Evolutionary conservation across 2,329 filamentous ascomycete species (phyloP), one percentile per base, ranked within the genome.

Genomic region (Acarospora socialis): DNA sequence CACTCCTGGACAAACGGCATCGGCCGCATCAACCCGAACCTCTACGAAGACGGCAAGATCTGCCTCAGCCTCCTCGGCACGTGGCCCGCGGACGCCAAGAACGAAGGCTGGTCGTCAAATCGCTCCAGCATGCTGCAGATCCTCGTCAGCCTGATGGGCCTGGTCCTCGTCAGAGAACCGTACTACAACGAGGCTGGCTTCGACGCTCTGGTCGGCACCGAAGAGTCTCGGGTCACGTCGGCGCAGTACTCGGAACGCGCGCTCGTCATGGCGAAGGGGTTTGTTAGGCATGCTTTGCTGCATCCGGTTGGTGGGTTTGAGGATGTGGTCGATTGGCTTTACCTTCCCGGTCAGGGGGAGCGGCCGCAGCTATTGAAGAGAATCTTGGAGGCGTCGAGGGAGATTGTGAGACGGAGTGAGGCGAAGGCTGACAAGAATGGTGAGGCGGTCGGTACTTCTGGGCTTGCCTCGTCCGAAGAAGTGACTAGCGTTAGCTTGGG

Each of bases 181-280:
- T 75, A 72, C 46, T 75, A 70, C 53, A 75, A 75, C 44, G 71
- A 76, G 52, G 70, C 71, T 7, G 70, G 71, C 16, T 75, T 68
- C 40, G 69, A 73, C 27, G 56, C 58, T 7, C 59, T 64, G 34
- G 59, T 55, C 28, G 59, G 55, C 7, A 57, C 61, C 3, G 55
- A 55, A 4, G 59, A 66, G 32, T 59, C 61, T 5, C 51, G 49
- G 3, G 45, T 65, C 2, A 62, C 61, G 28, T 59, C 59, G 4
- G 54, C 55, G 2, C 53, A 65, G 2, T 72, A 72, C 37, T 65
- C 59, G 0, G 68, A 72, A 40, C 63, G 64, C 30, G 61, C 64
- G 2, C 70, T 66, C 36, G 61, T 71, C 32, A 56, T 65, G 32
- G 57, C 65, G 0, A 52, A 65, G 7, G 59, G 50, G 1, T 72